Evolutionary conservation across 495 filamentous ascomycete species (phyloP).

Genomic region (Penicillium canariense): DNA sequence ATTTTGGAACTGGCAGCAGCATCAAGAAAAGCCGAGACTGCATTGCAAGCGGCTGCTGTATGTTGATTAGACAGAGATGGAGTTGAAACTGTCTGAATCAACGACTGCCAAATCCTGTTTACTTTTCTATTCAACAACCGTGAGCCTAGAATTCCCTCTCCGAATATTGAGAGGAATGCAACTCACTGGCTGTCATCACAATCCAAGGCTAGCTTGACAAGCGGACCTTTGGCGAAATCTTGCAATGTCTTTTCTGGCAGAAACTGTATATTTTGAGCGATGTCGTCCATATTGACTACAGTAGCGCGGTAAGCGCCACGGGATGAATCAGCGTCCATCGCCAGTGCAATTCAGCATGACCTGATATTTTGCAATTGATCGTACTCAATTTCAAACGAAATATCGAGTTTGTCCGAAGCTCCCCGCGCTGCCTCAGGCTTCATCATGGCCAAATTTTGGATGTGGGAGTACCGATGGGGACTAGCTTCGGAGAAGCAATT

Average conservation of each 20-base stretch:
- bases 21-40: constrained; percentile 47
- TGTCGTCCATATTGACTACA: constrained; percentile 33
- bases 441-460: constrained; percentile 22
- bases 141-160: constrained; percentile 7
- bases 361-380: constrained; percentile 3
- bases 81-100: constrained; percentile 40
- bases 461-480: constrained; percentile 24
- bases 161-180: not conserved
- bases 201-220: constrained; percentile 36
- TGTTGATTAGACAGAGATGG: constrained; percentile 40
- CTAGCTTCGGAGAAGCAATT: constrained; percentile 30
- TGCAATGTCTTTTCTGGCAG: constrained; percentile 36
- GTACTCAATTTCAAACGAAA: constrained; percentile 8
- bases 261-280: constrained; percentile 39
- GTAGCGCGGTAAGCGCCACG: constrained; percentile 10
- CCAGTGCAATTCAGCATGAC: constrained; percentile 20
- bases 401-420: constrained; percentile 18
- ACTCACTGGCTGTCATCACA: constrained; percentile 37
- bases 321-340: constrained; percentile 26
- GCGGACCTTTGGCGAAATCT: constrained; percentile 39
- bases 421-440: constrained; percentile 30
- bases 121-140: constrained; percentile 30
- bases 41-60: constrained; percentile 45
- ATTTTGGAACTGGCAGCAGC: constrained; percentile 38
- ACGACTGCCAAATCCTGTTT: constrained; percentile 35